Evolutionary conservation across 169 alveolate species (phyloP).

Genomic region (Condylostoma magnum): DNA sequence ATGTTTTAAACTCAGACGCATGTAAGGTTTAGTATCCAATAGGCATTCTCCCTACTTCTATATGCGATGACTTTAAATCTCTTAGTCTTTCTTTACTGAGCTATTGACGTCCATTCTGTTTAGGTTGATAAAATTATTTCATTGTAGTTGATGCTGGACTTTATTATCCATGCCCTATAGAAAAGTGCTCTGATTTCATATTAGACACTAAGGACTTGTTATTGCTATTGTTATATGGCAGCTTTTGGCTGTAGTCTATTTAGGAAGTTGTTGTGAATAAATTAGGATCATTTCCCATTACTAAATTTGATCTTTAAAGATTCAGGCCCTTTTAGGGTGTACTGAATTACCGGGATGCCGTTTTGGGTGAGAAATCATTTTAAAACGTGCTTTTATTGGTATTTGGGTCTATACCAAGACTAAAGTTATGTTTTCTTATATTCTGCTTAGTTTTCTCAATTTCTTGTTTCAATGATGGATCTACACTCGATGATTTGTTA

Average conservation of each 20-base stretch:
- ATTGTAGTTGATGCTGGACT: background rate
- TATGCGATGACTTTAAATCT: conserved; percentile 25
- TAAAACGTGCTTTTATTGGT: background rate
- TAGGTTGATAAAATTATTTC: background rate
- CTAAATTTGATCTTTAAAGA: background rate
- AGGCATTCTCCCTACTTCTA: conserved; percentile 6
- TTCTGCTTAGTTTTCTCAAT: too few relatives aligned
- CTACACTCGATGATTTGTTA: too few relatives aligned
- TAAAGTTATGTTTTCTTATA: conserved; percentile 12
- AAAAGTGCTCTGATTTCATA: background rate
- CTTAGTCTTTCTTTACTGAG: background rate
- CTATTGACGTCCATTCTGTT: background rate
- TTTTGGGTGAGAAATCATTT: background rate
- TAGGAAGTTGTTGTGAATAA: background rate
- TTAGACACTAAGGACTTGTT: background rate
- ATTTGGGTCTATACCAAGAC: background rate
- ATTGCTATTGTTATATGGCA: background rate
- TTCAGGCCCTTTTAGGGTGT: too few relatives aligned
- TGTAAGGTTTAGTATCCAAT: too few relatives aligned
- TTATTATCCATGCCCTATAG: background rate
- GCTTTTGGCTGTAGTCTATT: background rate
- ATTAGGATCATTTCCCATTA: conserved; percentile 1
- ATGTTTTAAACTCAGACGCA: too few relatives aligned
- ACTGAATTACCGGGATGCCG: background rate
- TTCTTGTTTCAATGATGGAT: too few relatives aligned